A percentile compares a stretch with the other conserved stretches of the same genome.
Evolutionary conservation across 108 stramenopile species (phyloP).

Genomic region (Cyclostephanos invisitatus): DNA sequence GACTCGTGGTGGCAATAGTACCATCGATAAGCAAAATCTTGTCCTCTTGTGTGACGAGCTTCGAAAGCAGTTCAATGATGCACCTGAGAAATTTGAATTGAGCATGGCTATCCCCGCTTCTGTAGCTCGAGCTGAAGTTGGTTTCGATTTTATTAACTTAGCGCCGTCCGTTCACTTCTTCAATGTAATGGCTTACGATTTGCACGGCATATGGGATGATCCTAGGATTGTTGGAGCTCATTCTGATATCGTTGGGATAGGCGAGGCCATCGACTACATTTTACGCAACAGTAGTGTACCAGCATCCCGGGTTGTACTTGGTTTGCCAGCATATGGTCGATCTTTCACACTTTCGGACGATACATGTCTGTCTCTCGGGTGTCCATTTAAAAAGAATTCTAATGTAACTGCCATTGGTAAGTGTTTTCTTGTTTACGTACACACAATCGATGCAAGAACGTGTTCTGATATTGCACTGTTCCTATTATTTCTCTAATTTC

Average conservation of each 20-base stretch:
- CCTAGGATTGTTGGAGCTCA: slow-evolving; percentile 40
- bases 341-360: slow-evolving; percentile 43
- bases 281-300: slow-evolving; percentile 41
- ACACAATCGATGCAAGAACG: neutral
- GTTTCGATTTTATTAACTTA: slow-evolving; percentile 43
- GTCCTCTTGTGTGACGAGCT: slow-evolving; percentile 41
- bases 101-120: slow-evolving; percentile 46
- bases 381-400: slow-evolving; percentile 35
- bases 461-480: neutral
- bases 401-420: slow-evolving; percentile 44
- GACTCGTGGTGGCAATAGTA: slow-evolving; percentile 39
- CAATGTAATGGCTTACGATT: slow-evolving; percentile 52
- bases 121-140: slow-evolving; percentile 18
- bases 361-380: slow-evolving; percentile 37
- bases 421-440: neutral
- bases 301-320: slow-evolving; percentile 45
- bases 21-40: slow-evolving; percentile 39
- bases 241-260: slow-evolving; percentile 46
- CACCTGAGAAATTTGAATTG: slow-evolving; percentile 45
- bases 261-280: slow-evolving; percentile 43
- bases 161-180: slow-evolving; percentile 45
- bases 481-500: neutral
- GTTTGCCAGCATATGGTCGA: slow-evolving; percentile 49
- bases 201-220: slow-evolving; percentile 46
- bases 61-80: slow-evolving; percentile 46